A percentile compares a stretch with the other conserved stretches of the same genome.
Evolutionary conservation across 1,284 basidiomycete species (phyloP).

Genomic region (Rhodotorula mucilaginosa): DNA sequence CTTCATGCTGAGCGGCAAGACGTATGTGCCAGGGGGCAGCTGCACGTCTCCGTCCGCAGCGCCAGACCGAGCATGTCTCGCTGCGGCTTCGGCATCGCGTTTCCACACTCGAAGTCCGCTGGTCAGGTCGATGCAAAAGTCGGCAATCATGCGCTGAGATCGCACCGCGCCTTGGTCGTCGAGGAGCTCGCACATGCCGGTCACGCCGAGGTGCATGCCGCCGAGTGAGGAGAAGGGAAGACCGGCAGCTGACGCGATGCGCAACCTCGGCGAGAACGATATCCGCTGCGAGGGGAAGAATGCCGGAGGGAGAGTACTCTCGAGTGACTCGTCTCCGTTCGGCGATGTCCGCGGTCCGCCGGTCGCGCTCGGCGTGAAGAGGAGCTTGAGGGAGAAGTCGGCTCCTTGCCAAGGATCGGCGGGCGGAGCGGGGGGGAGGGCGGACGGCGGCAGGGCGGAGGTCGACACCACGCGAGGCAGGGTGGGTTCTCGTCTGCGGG

Average conservation of each 20-base stretch:
- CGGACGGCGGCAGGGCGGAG: neutral
- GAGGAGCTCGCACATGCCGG: conserved; percentile 45
- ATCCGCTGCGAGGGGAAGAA: conserved; percentile 47
- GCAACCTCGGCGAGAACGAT: conserved; percentile 45
- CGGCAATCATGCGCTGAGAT: conserved; percentile 46
- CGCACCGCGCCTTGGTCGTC: conserved; percentile 40
- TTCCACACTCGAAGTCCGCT: conserved; percentile 46
- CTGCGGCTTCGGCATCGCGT: conserved; percentile 43
- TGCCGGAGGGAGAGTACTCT: conserved; percentile 42
- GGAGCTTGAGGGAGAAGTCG: conserved; percentile 39
- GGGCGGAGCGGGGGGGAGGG: neutral
- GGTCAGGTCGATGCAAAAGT: conserved; percentile 47
- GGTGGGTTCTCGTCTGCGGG: conserved; percentile 6
- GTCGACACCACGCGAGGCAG: conserved; percentile 6
- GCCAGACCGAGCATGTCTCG: conserved; percentile 17
- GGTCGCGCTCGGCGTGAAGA: conserved; percentile 27
- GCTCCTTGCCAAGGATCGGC: conserved; percentile 31
- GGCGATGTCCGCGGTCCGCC: neutral
- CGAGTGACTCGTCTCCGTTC: conserved; percentile 7
- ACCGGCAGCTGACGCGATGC: conserved; percentile 38
- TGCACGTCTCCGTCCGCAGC: conserved; percentile 27
- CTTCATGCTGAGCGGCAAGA: conserved; percentile 47
- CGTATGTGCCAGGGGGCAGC: conserved; percentile 46
- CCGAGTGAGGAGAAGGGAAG: conserved; percentile 41
- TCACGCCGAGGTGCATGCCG: conserved; percentile 47